These are phyloP conservation scores for Moricandia moricandioides DNA, from an alignment of 345 rosid genomes.

Conservation along the genomic window DNA sequence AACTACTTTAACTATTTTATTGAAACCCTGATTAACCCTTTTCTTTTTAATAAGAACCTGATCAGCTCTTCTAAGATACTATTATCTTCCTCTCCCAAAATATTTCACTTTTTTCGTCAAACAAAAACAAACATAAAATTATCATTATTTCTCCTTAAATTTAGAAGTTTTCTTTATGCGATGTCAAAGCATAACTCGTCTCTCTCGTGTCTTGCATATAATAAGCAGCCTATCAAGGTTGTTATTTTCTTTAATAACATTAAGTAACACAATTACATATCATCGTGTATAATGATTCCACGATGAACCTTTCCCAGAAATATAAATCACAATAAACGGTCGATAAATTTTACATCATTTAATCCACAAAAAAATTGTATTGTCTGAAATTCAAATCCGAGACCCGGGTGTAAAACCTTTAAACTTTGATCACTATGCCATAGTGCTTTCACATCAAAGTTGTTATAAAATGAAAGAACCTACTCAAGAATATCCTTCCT, in stretches of 20 bases:
- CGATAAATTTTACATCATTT: no score
- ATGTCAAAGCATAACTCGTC: neutral
- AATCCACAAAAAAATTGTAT: no score
- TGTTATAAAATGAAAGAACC: neutral
- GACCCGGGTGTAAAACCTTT: no score
- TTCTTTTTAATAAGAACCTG: neutral
- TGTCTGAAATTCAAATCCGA: no score
- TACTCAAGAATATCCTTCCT: neutral
- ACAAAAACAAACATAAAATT: neutral
- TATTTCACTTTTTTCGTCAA: neutral
- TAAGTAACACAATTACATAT: no score
- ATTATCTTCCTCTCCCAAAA: neutral
- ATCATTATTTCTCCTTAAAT: neutral
- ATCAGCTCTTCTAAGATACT: neutral
- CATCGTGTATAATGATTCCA: no score
- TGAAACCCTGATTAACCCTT: constrained; percentile 2
- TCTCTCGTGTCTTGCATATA: neutral
- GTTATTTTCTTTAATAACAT: no score
- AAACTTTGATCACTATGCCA: no score
- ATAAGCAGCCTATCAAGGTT: neutral
- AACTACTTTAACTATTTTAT: neutral
- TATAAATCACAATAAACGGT: no score
- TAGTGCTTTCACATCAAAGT: no score
- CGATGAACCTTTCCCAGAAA: no score
- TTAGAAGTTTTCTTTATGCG: neutral